A percentile compares a stretch with the other conserved stretches of the same genome.
These are phyloP conservation scores for Xylaria bambusicola DNA, from an alignment of 495 filamentous ascomycete species.

Conservation along the genomic window DNA sequence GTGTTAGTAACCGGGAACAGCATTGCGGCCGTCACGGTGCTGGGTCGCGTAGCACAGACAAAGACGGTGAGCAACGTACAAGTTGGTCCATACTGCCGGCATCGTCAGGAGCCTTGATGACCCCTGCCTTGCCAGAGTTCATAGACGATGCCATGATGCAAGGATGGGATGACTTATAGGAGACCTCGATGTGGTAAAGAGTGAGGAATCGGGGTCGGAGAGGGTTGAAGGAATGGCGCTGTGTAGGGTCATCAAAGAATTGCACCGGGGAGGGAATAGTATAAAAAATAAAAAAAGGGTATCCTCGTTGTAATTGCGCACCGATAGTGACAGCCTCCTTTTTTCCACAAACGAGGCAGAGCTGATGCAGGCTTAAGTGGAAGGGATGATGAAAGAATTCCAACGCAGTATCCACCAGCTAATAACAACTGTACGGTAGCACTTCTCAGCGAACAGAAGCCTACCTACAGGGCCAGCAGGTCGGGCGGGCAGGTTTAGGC, in stretches of 20 bases:
- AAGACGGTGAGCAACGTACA: constrained; percentile 38
- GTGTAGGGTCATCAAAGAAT: constrained; percentile 14
- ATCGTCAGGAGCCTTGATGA: constrained; percentile 47
- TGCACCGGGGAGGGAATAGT: constrained; percentile 1
- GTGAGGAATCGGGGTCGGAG: constrained; percentile 12
- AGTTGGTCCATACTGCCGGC: constrained; percentile 44
- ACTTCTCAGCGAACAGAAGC: constrained; percentile 7
- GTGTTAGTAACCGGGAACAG: constrained; percentile 19
- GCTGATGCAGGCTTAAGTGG: constrained; percentile 15
- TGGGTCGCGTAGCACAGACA: constrained; percentile 13
- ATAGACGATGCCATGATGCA: constrained; percentile 38
- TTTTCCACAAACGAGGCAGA: constrained; percentile 15
- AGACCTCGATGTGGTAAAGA: constrained; percentile 14
- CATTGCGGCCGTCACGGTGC: constrained; percentile 14
- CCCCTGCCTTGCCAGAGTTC: constrained; percentile 51
- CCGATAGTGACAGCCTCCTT: constrained; percentile 16
- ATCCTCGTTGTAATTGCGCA: constrained; percentile 11
- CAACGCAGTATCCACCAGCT: constrained; percentile 20
- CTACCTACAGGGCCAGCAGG: background rate
- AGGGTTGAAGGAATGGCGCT: background rate
- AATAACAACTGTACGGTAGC: constrained; percentile 15
- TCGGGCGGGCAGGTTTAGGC: too few relatives aligned
- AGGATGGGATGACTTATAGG: constrained; percentile 10
- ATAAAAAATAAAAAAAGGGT: constrained; percentile 10
- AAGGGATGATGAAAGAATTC: constrained; percentile 26